These are phyloP conservation scores for Daldinia concentrica DNA, from an alignment of 495 filamentous ascomycete genomes.

Conservation along the genomic window DNA sequence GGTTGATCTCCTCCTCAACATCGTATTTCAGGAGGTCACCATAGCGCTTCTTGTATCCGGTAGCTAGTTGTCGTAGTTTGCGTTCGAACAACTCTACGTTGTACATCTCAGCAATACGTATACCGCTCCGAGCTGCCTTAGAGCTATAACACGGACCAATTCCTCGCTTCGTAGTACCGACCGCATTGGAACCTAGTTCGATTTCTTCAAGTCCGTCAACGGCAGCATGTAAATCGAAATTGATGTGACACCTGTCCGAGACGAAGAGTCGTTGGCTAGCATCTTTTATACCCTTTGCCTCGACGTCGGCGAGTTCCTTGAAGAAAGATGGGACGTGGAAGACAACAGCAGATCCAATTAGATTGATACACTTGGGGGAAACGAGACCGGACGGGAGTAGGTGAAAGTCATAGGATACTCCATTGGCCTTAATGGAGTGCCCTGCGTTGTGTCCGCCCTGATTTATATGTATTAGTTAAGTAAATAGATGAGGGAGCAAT, in stretches of 20 bases:
- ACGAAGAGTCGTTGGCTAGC: neutral
- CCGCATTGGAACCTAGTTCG: conserved; percentile 3
- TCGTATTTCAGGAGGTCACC: neutral
- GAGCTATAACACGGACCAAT: conserved; percentile 6
- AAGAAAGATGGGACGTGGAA: conserved; percentile 4
- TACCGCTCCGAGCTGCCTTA: conserved; percentile 6
- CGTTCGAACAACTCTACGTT: conserved; percentile 1
- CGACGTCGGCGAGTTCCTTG: conserved; percentile 8
- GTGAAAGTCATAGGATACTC: conserved; percentile 7
- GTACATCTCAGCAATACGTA: conserved; percentile 4
- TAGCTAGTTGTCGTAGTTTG: conserved; percentile 1
- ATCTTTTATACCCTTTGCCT: conserved; percentile 7
- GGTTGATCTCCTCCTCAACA: neutral
- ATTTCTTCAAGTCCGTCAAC: conserved; percentile 7
- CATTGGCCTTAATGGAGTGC: conserved; percentile 3
- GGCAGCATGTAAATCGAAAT: conserved; percentile 9
- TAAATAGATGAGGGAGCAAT: neutral
- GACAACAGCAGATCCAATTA: conserved; percentile 6
- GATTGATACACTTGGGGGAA: neutral
- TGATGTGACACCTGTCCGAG: conserved; percentile 5
- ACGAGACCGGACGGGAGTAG: conserved; percentile 2
- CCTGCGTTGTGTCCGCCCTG: conserved; percentile 8
- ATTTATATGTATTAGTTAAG: neutral
- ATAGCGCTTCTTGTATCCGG: conserved; percentile 5
- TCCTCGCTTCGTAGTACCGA: conserved; percentile 8